Conservation (phyloP, 148 eudicot species). For the Gaultheria prostrata region DNA sequence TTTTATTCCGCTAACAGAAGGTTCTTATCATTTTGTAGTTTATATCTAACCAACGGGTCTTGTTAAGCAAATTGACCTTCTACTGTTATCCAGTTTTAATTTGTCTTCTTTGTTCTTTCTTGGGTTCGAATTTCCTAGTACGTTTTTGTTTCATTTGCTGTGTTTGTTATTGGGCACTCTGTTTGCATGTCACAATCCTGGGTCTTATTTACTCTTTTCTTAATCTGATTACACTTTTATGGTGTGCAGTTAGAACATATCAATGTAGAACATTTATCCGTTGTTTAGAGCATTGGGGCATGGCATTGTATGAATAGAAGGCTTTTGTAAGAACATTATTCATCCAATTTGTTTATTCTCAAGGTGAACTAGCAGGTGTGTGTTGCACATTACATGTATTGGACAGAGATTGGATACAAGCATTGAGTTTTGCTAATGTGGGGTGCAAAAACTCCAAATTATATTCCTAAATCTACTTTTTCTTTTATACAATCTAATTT, state of each 20-base stretch:
- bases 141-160: not conserved
- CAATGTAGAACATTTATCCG: not conserved
- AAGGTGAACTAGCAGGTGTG: not conserved
- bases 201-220: not conserved
- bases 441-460: not conserved
- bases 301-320: not conserved
- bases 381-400: not conserved
- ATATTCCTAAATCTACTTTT: not conserved
- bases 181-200: not conserved
- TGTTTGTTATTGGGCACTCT: not conserved
- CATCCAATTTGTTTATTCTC: not conserved
- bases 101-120: not conserved
- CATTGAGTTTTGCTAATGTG: not conserved
- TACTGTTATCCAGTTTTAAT: not conserved
- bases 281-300: not conserved
- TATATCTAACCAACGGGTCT: not conserved
- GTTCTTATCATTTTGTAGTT: not conserved
- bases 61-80: not conserved
- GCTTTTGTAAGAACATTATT: not conserved
- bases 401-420: not conserved
- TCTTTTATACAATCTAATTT: not conserved
- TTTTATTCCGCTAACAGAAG: slow-evolving; percentile 5
- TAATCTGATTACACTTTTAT: not conserved
- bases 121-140: not conserved
- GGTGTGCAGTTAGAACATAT: not conserved